phyloP scores from a whole-genome alignment of 257 asterid species.

The Gynochthodes officinalis region DNA sequence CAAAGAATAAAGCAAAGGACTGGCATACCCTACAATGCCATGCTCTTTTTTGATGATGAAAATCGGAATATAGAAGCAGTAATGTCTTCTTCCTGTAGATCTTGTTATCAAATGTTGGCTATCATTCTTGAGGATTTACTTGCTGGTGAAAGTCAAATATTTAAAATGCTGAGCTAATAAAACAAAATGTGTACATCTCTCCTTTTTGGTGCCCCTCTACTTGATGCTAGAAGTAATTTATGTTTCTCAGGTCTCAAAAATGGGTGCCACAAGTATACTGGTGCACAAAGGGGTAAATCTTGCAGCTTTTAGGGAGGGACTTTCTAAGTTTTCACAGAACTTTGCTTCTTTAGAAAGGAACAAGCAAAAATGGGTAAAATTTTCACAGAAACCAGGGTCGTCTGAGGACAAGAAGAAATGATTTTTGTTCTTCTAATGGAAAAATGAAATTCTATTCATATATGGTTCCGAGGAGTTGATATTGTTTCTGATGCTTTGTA shows the following conservation, averaged over 20 bases:
- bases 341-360: slow-evolving; percentile 33
- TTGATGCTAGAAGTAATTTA: neutral
- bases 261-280: slow-evolving; percentile 74
- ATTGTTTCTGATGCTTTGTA: neutral
- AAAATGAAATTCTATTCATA: neutral
- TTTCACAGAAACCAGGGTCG: slow-evolving; percentile 40
- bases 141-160: neutral
- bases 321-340: slow-evolving; percentile 47
- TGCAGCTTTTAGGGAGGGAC: slow-evolving; percentile 66
- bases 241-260: slow-evolving; percentile 55
- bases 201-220: neutral
- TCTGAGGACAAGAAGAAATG: slow-evolving; percentile 12
- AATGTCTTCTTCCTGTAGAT: slow-evolving; percentile 23
- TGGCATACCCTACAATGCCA: slow-evolving; percentile 56
- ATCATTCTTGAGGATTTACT: neutral
- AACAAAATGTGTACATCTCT: neutral
- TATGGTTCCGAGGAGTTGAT: neutral
- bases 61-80: slow-evolving; percentile 75
- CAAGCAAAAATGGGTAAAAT: slow-evolving; percentile 37
- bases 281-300: slow-evolving; percentile 68
- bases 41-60: slow-evolving; percentile 93
- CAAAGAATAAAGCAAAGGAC: slow-evolving; percentile 62
- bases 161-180: neutral
- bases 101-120: neutral
- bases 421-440: neutral